Evolutionary conservation across 805 yeast genomes (phyloP), one percentile per base, ranked within the genome.

Genomic region (Kodamaea neixiangensis): DNA sequence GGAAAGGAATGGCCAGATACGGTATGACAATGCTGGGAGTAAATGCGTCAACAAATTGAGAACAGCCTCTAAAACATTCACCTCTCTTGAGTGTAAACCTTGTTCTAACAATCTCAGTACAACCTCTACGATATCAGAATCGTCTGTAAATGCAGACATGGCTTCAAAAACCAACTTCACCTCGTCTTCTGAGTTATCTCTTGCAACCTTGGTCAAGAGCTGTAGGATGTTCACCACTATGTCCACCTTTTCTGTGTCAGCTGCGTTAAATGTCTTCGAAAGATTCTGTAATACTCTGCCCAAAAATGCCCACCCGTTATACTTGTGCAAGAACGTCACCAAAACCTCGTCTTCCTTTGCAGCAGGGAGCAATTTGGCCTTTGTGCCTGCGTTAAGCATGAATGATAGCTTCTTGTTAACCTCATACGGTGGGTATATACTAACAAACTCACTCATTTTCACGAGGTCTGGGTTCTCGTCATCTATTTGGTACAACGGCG

Each of bases 301-400:
- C 14, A 93, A 59, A 21, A 87, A 68, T 0, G 96, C 80, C 96
- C 97, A 91, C 1, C 97, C 97, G 61, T 85, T 88, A 63, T 85
- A 90, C 3, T 78, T 76, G 62, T 86, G 81, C 21, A 85, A 69
- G 69, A 94, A 91, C 18, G 89, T 78, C 2, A 87, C 87, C 14
- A 79, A 58, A 9, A 67, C 61, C 52, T 71, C 68, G 31, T 64
- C 58, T 10, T 61, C 64, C 13, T 60, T 58, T 5, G 64, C 61
- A 3, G 81, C 74, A 0, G 89, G 84, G 25, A 92, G 66, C 2
- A 89, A 67, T 56, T 86, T 85, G 2, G 93, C 97, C 49, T 75
- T 79, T 0, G 96, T 87, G 2, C 85, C 84, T 2, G 39, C 49
- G 14, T 66, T 64, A 45, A 81, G 64, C 9, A 76, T 53, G 40